These are phyloP conservation scores for Hansenula lynferdii DNA, from an alignment of 1,139 yeast genomes.

Conservation along the genomic window DNA sequence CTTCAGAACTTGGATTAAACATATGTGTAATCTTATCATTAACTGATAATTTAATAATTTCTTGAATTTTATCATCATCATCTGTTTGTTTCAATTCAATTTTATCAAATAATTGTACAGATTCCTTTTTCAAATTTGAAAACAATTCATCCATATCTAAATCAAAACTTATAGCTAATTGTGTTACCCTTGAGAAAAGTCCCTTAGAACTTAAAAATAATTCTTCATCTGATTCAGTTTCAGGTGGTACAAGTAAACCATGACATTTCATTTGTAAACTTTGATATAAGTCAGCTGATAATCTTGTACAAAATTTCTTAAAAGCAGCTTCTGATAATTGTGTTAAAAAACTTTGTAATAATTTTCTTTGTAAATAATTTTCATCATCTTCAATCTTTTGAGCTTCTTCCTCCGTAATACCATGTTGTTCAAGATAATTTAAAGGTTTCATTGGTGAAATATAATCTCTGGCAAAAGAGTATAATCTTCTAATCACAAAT, in stretches of 20 bases:
- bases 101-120: constrained; percentile 23
- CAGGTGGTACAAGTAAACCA: constrained; percentile 5
- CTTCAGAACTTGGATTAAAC: constrained; percentile 21
- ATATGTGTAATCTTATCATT: constrained; percentile 26
- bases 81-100: constrained; percentile 19
- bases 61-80: constrained; percentile 27
- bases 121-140: constrained; percentile 24
- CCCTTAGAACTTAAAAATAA: constrained; percentile 8
- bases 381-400: constrained; percentile 44
- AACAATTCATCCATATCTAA: constrained; percentile 45
- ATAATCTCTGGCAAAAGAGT: constrained; percentile 64
- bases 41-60: constrained; percentile 33
- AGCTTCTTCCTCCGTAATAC: constrained; percentile 35
- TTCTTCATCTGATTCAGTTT: constrained; percentile 6
- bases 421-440: constrained; percentile 27
- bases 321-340: constrained; percentile 40
- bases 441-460: constrained; percentile 41
- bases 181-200: constrained; percentile 34
- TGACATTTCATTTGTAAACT: constrained; percentile 10
- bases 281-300: constrained; percentile 21
- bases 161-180: constrained; percentile 59
- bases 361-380: constrained; percentile 37
- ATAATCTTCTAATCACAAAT: constrained; percentile 56
- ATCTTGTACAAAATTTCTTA: constrained; percentile 24
- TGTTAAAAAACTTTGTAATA: constrained; percentile 39